Conservation (phyloP, 768 basidiomycete species). For the Coprinopsis cinerea region DNA sequence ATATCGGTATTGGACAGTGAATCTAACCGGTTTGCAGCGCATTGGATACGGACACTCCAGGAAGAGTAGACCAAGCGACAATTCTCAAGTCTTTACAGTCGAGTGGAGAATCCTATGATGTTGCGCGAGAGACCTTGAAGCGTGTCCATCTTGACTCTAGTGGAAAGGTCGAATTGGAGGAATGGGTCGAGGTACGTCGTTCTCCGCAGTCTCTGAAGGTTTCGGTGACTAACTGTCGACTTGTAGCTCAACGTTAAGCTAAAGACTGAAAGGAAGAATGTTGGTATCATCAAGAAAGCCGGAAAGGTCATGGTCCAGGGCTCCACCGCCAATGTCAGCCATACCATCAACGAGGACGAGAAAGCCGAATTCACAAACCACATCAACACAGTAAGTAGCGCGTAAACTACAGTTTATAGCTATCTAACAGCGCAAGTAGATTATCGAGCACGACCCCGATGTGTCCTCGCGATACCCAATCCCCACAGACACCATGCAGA, state of each 20-base stretch:
- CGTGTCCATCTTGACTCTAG: constrained; percentile 90
- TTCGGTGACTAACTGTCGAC: constrained; percentile 18
- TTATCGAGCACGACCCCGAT: constrained; percentile 87
- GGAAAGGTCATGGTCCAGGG: constrained; percentile 95
- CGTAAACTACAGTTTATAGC: background rate
- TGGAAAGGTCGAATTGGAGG: constrained; percentile 94
- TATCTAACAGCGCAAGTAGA: constrained; percentile 36
- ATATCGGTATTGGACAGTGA: background rate
- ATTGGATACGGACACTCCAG: constrained; percentile 73
- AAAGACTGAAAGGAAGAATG: constrained; percentile 40
- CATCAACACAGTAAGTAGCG: constrained; percentile 76
- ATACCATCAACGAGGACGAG: constrained; percentile 98
- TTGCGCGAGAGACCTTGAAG: constrained; percentile 86
- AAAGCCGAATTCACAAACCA: constrained; percentile 95
- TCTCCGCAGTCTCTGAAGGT: background rate
- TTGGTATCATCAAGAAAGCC: constrained; percentile 58
- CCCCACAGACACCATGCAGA: constrained; percentile 94
- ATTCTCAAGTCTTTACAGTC: constrained; percentile 75
- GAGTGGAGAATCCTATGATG: constrained; percentile 86
- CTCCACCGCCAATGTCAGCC: constrained; percentile 91
- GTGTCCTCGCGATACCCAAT: constrained; percentile 81
- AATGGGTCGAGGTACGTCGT: constrained; percentile 89
- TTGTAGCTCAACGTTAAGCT: constrained; percentile 78
- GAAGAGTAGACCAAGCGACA: constrained; percentile 75
- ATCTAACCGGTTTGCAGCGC: constrained; percentile 36